phyloP scores from a whole-genome alignment of 768 basidiomycete genomes.

The Polyporus arcularius region DNA sequence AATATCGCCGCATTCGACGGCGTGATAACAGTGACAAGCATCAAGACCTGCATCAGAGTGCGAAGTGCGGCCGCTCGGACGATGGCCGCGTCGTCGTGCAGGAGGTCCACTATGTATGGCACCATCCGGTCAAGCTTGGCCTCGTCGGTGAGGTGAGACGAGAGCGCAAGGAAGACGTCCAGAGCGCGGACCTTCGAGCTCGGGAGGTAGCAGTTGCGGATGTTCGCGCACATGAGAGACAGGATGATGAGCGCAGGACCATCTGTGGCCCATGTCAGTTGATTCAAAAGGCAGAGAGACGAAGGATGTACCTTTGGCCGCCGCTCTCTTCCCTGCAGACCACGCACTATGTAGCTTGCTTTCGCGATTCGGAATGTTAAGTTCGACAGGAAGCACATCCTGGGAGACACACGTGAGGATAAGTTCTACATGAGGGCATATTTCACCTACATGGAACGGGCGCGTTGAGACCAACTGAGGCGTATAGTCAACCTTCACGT shows the following conservation, averaged over 20 bases:
- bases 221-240: constrained; percentile 83
- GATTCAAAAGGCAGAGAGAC: neutral
- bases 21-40: constrained; percentile 71
- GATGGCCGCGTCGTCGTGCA: constrained; percentile 81
- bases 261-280: constrained; percentile 45
- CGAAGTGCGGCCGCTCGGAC: constrained; percentile 82
- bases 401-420: constrained; percentile 27
- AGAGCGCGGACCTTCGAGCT: constrained; percentile 84
- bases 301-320: constrained; percentile 56
- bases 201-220: constrained; percentile 84
- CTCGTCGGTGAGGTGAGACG: constrained; percentile 86
- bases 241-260: constrained; percentile 89
- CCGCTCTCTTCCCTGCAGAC: constrained; percentile 44
- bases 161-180: constrained; percentile 83
- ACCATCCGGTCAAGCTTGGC: constrained; percentile 92
- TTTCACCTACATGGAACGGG: constrained; percentile 56
- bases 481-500: constrained; percentile 58
- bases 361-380: constrained; percentile 68
- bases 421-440: neutral
- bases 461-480: constrained; percentile 44
- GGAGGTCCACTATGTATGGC: constrained; percentile 86
- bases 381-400: constrained; percentile 78
- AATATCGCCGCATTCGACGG: constrained; percentile 72
- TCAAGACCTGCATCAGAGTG: constrained; percentile 74
- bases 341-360: constrained; percentile 44